Evolutionary conservation across 257 asterid genomes (phyloP).

Genomic region (Nemophila menziesii): DNA sequence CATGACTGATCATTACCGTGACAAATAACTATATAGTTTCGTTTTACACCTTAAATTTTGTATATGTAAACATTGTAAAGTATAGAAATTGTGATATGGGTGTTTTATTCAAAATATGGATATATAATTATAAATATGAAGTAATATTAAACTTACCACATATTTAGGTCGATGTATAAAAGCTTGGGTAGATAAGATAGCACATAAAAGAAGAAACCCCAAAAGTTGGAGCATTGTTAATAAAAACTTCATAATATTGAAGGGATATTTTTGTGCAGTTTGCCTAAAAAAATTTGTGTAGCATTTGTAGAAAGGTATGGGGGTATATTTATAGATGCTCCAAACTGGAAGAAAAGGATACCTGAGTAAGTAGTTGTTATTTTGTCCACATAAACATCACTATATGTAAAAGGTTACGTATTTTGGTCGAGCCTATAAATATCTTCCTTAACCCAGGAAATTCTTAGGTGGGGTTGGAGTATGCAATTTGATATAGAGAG

Average conservation of each 20-base stretch:
- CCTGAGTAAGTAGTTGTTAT: no score
- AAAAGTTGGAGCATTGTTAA: neutral
- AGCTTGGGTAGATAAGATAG: conserved; percentile 2
- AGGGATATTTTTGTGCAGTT: neutral
- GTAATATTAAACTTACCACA: neutral
- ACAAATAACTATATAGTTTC: no score
- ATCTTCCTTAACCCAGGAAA: no score
- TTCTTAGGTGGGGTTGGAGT: no score
- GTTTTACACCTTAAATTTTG: no score
- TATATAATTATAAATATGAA: neutral
- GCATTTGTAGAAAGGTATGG: neutral
- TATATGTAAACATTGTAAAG: neutral
- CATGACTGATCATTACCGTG: no score
- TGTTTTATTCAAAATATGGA: neutral
- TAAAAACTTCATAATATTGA: neutral
- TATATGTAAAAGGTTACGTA: no score
- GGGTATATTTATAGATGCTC: neutral
- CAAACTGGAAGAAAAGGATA: neutral
- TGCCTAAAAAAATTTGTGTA: neutral
- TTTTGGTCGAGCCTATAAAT: no score
- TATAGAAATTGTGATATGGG: neutral
- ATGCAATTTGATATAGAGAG: no score
- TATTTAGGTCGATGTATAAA: neutral
- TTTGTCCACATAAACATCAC: no score
- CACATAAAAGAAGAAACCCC: conserved; percentile 1